Base-by-base conservation (phyloP, 2,329 filamentous ascomycete genomes). In the Alternaria consortialis region DNA sequence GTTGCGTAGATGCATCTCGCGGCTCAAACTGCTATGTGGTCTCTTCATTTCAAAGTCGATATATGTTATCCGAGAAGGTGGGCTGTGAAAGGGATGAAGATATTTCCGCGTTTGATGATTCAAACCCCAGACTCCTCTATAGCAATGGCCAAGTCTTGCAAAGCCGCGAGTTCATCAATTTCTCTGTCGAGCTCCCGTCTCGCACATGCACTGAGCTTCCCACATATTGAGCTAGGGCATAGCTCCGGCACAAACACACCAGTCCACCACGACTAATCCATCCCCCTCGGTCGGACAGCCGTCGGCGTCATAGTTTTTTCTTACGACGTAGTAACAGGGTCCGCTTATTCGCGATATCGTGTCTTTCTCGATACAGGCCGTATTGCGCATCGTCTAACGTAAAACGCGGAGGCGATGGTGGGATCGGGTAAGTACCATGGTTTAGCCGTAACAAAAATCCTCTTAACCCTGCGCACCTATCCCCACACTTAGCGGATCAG, bases 401-500 rank as follows among this genome's bases (percentile, higher is more conserved):
- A 68, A 69, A 69, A 56, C 52, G 51, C 48, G 53, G 25, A 58
- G 60, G 39, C 32, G 15, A 50, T 43, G 20, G 37, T 15, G 47
- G 23, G 48, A 48, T 25, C 25, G 54, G 58, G 56, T 17, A 43
- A 50, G 17, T 70, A 73, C 58, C 32, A 54, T 44, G 58, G n/a
- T 69, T 73, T 70, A 64, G 67, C 39, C 31, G 69, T 73, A 68
- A 63, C 5, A 37, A 68, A 72, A 65, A 60, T n/a, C 32, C 31
- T 29, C 53, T 40, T 27, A 20, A 44, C 51, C 47, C 53, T 50
- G 27, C 52, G 56, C 44, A 32, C 25, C 20, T 50, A 58, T 46
- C 65, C 58, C 71, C 65, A 69, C 56, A 67, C 56, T 60, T 64
- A 66, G 69, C 69, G 72, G 69, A 74, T 75, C 72, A 72, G 72